Percentiles rank a stretch among this genome's conserved stretches.
These are phyloP conservation scores for Cavenderia fasciculata DNA, from an alignment of 78 protist species.

Conservation along the genomic window DNA sequence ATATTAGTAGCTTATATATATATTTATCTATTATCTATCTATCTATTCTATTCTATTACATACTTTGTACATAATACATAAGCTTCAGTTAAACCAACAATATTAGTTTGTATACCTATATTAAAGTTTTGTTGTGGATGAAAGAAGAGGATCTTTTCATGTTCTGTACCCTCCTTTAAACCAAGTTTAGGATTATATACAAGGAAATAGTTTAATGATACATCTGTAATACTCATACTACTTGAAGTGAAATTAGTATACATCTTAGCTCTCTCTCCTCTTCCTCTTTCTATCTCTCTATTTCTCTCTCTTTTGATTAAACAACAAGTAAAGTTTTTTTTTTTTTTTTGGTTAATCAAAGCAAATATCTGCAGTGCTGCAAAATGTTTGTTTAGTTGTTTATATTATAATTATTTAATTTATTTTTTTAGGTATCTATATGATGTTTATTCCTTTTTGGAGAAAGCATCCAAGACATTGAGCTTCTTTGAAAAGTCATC, in stretches of 20 bases:
- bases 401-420: too few relatives aligned
- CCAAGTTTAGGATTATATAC: constrained; percentile 79
- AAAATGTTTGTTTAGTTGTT: too few relatives aligned
- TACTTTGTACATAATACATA: constrained; percentile 77
- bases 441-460: constrained; percentile 12
- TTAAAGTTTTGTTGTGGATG: constrained; percentile 58
- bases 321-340: too few relatives aligned
- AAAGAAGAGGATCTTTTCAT: constrained; percentile 77
- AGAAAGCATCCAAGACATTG: constrained; percentile 77
- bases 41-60: background rate
- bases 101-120: constrained; percentile 50
- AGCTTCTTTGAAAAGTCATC: constrained; percentile 77
- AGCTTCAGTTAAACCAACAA: constrained; percentile 84
- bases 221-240: constrained; percentile 1
- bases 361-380: too few relatives aligned
- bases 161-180: constrained; percentile 70
- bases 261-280: too few relatives aligned
- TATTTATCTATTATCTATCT: background rate
- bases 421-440: too few relatives aligned
- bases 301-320: too few relatives aligned
- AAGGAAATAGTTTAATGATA: constrained; percentile 40
- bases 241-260: too few relatives aligned
- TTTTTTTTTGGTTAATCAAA: too few relatives aligned
- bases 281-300: too few relatives aligned
- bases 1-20: too few relatives aligned